phyloP scores from a whole-genome alignment of 345 rosid species.

The Pelargonium nanum region DNA sequence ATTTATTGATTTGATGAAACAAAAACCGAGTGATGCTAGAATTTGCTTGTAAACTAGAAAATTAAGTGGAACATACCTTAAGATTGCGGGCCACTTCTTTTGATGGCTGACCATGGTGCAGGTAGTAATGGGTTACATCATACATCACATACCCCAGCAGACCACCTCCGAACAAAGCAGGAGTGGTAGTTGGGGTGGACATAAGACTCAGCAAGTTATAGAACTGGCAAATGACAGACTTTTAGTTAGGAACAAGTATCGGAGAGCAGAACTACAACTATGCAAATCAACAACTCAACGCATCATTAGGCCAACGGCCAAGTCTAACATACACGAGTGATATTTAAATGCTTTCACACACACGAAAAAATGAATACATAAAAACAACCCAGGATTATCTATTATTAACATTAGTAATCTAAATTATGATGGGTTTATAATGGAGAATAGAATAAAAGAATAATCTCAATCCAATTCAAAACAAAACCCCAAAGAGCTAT shows the following conservation, averaged over 20 bases:
- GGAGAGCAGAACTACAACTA: not conserved
- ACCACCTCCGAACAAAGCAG: conserved; percentile 84
- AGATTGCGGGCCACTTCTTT: conserved; percentile 43
- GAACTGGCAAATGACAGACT: conserved; percentile 31
- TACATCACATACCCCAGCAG: conserved; percentile 81
- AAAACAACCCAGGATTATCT: no score
- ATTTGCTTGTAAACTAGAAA: not conserved
- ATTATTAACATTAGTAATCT: no score
- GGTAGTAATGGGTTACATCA: conserved; percentile 83
- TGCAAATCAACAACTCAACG: not conserved
- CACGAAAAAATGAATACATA: no score
- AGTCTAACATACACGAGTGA: no score
- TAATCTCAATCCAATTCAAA: no score
- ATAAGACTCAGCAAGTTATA: conserved; percentile 54
- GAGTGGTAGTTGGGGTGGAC: conserved; percentile 58
- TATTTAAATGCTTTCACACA: no score
- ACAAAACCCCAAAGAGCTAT: no score
- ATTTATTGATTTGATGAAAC: not conserved
- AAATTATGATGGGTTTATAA: no score
- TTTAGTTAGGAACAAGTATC: not conserved
- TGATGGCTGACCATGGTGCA: conserved; percentile 91
- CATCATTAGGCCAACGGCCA: not conserved
- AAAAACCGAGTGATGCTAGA: not conserved
- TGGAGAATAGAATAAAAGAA: no score
- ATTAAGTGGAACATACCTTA: conserved; percentile 30